Evolutionary conservation across 2,329 filamentous ascomycete species (phyloP), one percentile per base, ranked within the genome.

Genomic region (Cadophora luteo-olivacea): DNA sequence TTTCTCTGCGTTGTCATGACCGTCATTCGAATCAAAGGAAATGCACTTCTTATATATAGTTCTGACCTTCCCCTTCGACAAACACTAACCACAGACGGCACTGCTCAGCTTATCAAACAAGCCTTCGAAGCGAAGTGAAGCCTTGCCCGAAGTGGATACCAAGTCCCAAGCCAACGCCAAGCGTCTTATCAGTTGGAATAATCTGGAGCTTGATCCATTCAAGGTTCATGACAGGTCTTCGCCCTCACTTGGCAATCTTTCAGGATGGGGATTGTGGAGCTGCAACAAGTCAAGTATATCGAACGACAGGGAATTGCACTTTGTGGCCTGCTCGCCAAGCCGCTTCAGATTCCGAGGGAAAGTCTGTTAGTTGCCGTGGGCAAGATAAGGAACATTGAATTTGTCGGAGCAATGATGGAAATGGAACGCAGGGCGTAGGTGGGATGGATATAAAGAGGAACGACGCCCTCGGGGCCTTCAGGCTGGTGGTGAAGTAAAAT

Each of bases 251-350:
- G 51, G 49, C 33, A 57, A 48, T 29, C 36, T 57, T 57, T 33
- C 19, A 36, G 22, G 22, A 36, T 41, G 41, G 24, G 51, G 48
- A n/a, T 36, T 38, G 29, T 36, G 33, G 54, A 36, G 29, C 32
- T 58, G 29, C 16, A 12, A 38, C 54, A 33, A 58, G 54, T 33
- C 29, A 33, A 58, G 22, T 33, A 58, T 36, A 16, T 38, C 29
- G 54, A 29, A 58, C 29, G 60, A 36, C 32, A 29, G 9, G 36
- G 54, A 65, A 65, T 7, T 57, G 63, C 51, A 41, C 22, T 65
- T 65, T 58, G 38, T 24, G 36, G 63, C 38, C 38, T 61, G 63
- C 16, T 45, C 38, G 66, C 68, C 65, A 70, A 70, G 65, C 36
- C 49, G 45, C 68, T 69, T 69, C 61, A 61, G 49, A 52, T 19